Evolutionary conservation across 148 eudicot species (phyloP), one percentile per base, ranked within the genome.

Genomic region (Diospyros kaki): DNA sequence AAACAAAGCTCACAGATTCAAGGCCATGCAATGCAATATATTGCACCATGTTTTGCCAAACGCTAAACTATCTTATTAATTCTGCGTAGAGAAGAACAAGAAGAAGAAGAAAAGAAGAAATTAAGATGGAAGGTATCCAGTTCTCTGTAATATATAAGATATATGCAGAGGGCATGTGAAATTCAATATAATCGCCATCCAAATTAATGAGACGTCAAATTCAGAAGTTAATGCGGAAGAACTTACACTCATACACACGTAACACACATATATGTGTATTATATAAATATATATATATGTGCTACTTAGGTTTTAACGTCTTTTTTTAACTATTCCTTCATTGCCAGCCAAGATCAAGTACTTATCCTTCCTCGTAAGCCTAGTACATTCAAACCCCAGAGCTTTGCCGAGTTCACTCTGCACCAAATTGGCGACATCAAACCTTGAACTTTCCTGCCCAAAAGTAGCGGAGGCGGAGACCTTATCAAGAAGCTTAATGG

Each of bases 281-380:
- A n/a, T n/a, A n/a, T n/a, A n/a, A n/a, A 54, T 48, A 1, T 9
- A 46, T 48, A n/a, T 38, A 66, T 1, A 42, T 44, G 48, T 1
- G 54, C 1, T 43, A 14, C 6, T 69, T 14, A 55, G 7, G 45
- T 46, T 15, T 42, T 46, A 54, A 62, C 46, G 0, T 68, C 44
- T 69, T 69, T 76, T 76, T 12, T 17, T 61, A 67, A 81, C 91
- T 56, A 86, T 55, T 10, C 98, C 98, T 66, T 93, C 92, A 76
- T 93, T 91, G 53, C 94, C 91, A 0, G 97, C 98, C 84, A 91
- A 79, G 50, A 87, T 81, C 76, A 91, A 77, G 74, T 93, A 93
- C 86, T 93, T 93, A 61, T 93, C 94, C 83, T 82, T 93, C 86
- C 98, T 88, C 11, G 96, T 93, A 75, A 89, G 90, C 18, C 43